Percentiles rank a stretch among this genome's conserved stretches.
These are phyloP conservation scores for Arthrinium puccinioides DNA, from an alignment of 2,329 filamentous ascomycete species.

Conservation along the genomic window DNA sequence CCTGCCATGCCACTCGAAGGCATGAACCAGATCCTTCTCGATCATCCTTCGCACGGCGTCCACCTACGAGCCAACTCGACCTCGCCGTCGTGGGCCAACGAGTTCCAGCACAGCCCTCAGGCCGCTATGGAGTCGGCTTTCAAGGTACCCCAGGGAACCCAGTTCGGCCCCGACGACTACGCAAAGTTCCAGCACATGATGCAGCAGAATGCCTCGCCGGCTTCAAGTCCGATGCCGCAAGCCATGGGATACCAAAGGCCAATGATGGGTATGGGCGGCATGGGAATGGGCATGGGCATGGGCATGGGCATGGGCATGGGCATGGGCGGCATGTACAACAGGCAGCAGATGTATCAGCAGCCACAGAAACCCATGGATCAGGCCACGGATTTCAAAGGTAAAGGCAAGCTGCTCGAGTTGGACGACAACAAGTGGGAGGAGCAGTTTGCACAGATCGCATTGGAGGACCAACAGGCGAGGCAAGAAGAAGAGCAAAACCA, in stretches of 20 bases:
- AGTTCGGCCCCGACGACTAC: constrained; percentile 80
- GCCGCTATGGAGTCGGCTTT: constrained; percentile 66
- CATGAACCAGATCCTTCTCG: constrained; percentile 35
- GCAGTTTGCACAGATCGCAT: constrained; percentile 85
- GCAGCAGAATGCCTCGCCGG: constrained; percentile 41
- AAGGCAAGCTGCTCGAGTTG: constrained; percentile 89
- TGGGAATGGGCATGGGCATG: constrained; percentile 31
- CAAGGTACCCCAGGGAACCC: constrained; percentile 47
- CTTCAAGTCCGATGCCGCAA: constrained; percentile 54
- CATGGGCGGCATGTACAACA: constrained; percentile 48
- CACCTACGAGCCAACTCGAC: constrained; percentile 46
- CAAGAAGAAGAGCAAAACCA: constrained; percentile 30
- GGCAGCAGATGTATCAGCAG: constrained; percentile 43
- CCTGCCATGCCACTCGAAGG: constrained; percentile 46
- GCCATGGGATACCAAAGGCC: constrained; percentile 39
- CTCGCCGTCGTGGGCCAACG: constrained; percentile 47
- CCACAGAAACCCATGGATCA: constrained; percentile 35
- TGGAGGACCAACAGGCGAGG: constrained; percentile 47
- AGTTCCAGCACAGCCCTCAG: constrained; percentile 44
- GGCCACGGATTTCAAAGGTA: constrained; percentile 58
- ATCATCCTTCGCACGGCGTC: constrained; percentile 37
- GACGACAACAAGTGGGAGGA: constrained; percentile 95
- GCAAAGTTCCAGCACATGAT: constrained; percentile 75
- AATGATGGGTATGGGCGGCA: constrained; percentile 29
- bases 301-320: constrained; percentile 46